Evolutionary conservation across 2,329 filamentous ascomycete genomes (phyloP), one percentile per base, ranked within the genome.

Genomic region (Xenosphaeropsis pyriputrescens): DNA sequence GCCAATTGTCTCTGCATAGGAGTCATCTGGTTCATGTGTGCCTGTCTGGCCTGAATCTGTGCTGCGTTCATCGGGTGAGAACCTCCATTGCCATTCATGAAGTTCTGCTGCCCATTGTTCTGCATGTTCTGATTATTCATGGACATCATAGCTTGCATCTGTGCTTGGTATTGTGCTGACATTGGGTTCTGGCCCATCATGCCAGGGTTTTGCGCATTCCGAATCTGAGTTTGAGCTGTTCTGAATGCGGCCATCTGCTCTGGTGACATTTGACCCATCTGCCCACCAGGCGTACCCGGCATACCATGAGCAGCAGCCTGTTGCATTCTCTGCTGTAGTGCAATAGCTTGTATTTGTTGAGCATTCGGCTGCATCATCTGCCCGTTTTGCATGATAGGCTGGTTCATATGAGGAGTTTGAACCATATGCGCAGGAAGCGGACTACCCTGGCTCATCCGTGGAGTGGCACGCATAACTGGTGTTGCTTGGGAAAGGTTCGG

Each of bases 401-500:
- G 54, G 42, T 64, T 63, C 56, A 73, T 66, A 47, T 72, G 69
- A 41, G 68, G 69, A 42, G 63, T 64, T 39, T 72, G 68, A 1
- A 67, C 61, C 64, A 77, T 70, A 62, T 72, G 70, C 30, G 61
- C 63, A 33, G 73, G 70, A 34, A 72, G 67, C 15, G 75, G 73
- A 50, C 74, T 79, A 18, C 65, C 68, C 53, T 79, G 74, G 19
- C 59, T 64, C 67, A 78, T 75, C 40, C 73, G 68, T 34, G 75
- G 75, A 9, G 74, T 79, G 50, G 64, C 56, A 41, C 70, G 58
- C 36, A 59, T 65, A 15, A 75, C 67, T 0, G 75, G 75, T 1
- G 75, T 79, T 18, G 65, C 67, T 41, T 76, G 71, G 11, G 60
- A 48, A 54, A 78, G 70, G 42, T 71, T 74, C 2, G 75, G 75